Base-by-base conservation (phyloP, 352 stramenopile genomes). In the Plasmopara viticola region DNA sequence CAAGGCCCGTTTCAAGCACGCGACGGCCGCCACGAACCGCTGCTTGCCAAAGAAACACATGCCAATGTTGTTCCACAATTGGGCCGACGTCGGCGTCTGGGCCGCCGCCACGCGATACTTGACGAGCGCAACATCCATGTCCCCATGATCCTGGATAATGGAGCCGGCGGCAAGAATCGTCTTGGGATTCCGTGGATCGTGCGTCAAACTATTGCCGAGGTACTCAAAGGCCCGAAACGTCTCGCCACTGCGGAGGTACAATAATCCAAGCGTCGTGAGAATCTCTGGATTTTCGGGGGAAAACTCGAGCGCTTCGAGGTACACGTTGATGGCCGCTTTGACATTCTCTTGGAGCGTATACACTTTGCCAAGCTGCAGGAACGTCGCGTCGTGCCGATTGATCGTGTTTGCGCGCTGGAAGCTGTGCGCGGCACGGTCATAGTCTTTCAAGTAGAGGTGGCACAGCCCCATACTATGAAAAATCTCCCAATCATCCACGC, bases 31-130 rank as follows among this genome's bases (percentile, higher is more conserved):
- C 37, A 89, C 84, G 57, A 74, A 90, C 8, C 75, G 80, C 60
- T 92, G 78, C 66, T 97, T 97, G 30, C 87, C 87, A 59, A 97
- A 97, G 59, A 98, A 97, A 58, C 90, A 97, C 92, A 98, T 97
- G 45, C 89, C 90, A 40, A 98, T 85, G 63, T 97, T 97, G 72
- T 98, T 97, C 90, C 90, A 98, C 12, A 98, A 70, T 63, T 97
- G 86, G 1, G 92, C 82, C 51, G 81, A 95, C 68, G 97, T 94
- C 13, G 92, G 89, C 14, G 83, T 97, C 60, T 95, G 83, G 20
- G 90, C 84, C 4, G 90, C 90, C 13, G 89, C 90, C 7, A 97
- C 84, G 35, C 90, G 86, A 54, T 98, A 98, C 72, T 98, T 98
- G 44, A 96, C 83, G 14, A 98, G 78, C 37, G 89, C 90, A 35